Evolutionary conservation across 257 asterid genomes (phyloP).

Genomic region (Lavandula angustifolia): DNA sequence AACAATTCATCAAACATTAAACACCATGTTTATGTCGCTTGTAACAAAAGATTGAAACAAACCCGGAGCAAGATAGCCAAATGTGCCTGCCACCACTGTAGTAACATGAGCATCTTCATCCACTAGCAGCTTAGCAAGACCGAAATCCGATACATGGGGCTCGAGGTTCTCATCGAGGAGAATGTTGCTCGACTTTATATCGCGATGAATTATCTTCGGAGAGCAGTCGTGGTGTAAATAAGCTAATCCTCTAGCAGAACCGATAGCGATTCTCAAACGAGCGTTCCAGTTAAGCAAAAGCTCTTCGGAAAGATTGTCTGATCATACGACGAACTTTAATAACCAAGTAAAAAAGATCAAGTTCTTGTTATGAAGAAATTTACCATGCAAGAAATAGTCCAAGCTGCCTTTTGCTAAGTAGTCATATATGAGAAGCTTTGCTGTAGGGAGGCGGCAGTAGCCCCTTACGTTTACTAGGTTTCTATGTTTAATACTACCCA

Average conservation of each 20-base stretch:
- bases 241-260: conserved; percentile 94
- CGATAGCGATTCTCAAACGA: conserved; percentile 80
- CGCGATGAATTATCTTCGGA: conserved; percentile 90
- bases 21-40: neutral
- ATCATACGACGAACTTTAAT: neutral
- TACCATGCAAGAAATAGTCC: conserved; percentile 88
- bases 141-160: conserved; percentile 93
- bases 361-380: conserved; percentile 8
- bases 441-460: conserved; percentile 86
- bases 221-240: conserved; percentile 91
- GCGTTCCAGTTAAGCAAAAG: conserved; percentile 70
- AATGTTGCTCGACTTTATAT: conserved; percentile 88
- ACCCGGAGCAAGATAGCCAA: conserved; percentile 99
- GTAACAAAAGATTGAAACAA: conserved; percentile 3
- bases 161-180: conserved; percentile 91
- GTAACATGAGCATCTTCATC: conserved; percentile 96
- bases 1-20: neutral
- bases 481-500: conserved; percentile 91
- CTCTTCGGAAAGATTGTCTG: conserved; percentile 52
- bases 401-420: conserved; percentile 91
- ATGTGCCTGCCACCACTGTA: conserved; percentile 96
- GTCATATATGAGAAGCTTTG: conserved; percentile 90
- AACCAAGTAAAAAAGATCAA: neutral
- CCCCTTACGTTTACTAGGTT: conserved; percentile 93
- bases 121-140: conserved; percentile 89